Conservation (phyloP, 225 moss, liverwort and hornwort genomes). For the Rhytidiadelphus loreus region DNA sequence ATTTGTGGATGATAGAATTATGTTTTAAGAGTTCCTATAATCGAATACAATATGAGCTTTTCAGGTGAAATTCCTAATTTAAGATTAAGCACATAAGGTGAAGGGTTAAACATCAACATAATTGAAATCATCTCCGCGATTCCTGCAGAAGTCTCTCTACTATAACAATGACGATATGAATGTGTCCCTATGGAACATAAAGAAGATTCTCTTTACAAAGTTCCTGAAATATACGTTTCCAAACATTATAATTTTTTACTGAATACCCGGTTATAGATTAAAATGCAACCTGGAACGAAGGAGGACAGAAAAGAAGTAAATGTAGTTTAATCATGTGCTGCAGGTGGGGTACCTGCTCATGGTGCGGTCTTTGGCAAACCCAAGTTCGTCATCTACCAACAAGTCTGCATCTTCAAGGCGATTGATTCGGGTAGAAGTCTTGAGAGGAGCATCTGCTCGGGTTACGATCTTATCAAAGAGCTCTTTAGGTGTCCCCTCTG, state of each 20-base stretch:
- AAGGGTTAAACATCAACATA: neutral
- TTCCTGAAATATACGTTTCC: neutral
- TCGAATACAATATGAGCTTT: neutral
- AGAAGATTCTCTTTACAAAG: neutral
- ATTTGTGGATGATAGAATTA: neutral
- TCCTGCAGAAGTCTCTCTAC: neutral
- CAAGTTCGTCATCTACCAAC: constrained; percentile 80
- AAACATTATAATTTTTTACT: neutral
- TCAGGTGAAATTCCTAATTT: neutral
- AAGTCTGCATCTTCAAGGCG: constrained; percentile 72
- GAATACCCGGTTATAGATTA: neutral
- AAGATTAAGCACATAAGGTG: neutral
- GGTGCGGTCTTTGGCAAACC: constrained; percentile 82
- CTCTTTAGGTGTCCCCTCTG: constrained; percentile 54
- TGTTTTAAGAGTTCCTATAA: neutral
- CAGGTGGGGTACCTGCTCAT: constrained; percentile 48
- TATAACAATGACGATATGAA: too few relatives aligned
- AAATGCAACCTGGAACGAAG: neutral
- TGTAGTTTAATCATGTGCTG: neutral
- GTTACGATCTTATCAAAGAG: constrained; percentile 65
- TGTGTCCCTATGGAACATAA: neutral
- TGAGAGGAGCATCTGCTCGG: constrained; percentile 43
- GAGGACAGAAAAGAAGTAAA: neutral
- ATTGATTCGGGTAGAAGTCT: constrained; percentile 35
- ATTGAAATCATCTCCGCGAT: neutral